Evolutionary conservation across 2,329 filamentous ascomycete genomes (phyloP).

Genomic region (Fonsecaea pedrosoi): DNA sequence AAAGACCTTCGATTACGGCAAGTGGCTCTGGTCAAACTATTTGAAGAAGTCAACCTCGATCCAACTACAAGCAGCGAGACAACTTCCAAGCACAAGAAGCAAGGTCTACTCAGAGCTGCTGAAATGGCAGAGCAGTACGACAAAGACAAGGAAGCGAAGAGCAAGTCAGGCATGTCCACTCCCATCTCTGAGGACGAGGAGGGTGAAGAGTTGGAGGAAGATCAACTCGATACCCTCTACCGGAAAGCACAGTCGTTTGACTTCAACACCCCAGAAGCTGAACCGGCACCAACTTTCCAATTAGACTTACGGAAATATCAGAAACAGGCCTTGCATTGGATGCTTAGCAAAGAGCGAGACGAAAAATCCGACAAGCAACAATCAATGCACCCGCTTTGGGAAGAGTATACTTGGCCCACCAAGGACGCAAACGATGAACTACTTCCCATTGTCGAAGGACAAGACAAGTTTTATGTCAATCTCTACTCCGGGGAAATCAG

Average conservation of each 20-base stretch:
- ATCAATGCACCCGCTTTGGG: conserved; percentile 97
- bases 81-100: conserved; percentile 78
- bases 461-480: conserved; percentile 88
- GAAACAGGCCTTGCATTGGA: conserved; percentile 94
- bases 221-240: conserved; percentile 92
- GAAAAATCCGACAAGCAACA: conserved; percentile 71
- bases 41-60: conserved; percentile 84
- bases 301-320: conserved; percentile 91
- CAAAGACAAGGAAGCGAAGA: conserved; percentile 59
- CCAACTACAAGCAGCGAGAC: conserved; percentile 76
- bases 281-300: conserved; percentile 80
- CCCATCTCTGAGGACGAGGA: conserved; percentile 75
- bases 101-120: conserved; percentile 83
- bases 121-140: conserved; percentile 80
- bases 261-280: conserved; percentile 85
- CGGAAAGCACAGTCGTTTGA: conserved; percentile 97
- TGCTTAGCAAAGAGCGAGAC: conserved; percentile 90
- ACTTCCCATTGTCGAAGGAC: conserved; percentile 68
- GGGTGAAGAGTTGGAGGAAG: conserved; percentile 88
- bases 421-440: conserved; percentile 86
- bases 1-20: conserved; percentile 82
- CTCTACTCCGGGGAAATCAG: conserved; percentile 95
- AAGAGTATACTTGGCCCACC: conserved; percentile 87
- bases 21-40: conserved; percentile 83
- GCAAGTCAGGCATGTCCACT: conserved; percentile 59